Base-by-base conservation (phyloP, 2,329 filamentous ascomycete genomes). In the Cytospora chrysosperma region DNA sequence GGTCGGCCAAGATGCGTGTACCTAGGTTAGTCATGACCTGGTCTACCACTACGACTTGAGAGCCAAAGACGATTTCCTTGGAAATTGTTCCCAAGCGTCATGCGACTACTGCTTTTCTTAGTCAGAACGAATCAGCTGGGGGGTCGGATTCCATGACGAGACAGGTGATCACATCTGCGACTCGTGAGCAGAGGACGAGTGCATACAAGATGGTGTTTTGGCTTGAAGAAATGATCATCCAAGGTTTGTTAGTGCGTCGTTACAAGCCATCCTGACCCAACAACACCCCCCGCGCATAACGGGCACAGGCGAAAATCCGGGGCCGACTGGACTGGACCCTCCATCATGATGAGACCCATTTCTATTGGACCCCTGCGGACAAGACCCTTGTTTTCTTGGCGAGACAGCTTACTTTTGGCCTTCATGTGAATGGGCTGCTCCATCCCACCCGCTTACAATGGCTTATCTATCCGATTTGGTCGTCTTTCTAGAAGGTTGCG, bases 401-500 rank as follows among this genome's bases (percentile, higher is more conserved):
- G 37, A n/a, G 17, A 40, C 37, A 40, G 37, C 37, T 40, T 40
- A 40, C 37, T 19, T 40, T 40, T 10, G 8, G n/a, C 43, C n/a
- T 24, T 12, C 0, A 47, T 47, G n/a, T 47, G 43, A 47, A 24
- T 24, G n/a, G 9, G 4, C 21, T 47, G 43, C 43, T 47, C 24
- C n/a, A 7, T 47, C 43, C 43, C 43, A 47, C 43, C 43, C 4
- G 13, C 43, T 40, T 34, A 26, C 26, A 55, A 61, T 21, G 54
- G 52, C 51, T 65, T 63, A 63, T 65, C 61, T 63, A 59, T 43
- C 49, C 56, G 43, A 65, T 63, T 49, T 63, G 34, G 15, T 5
- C 43, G 56, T 57, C 49, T 63, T 56, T 60, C 61, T 53, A 26
- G 56, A 60, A 62, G 27, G 52, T 59, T 60, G 30, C 32, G 28